Base-by-base conservation (phyloP, 805 yeast species). In the Torulaspora delbrueckii region DNA sequence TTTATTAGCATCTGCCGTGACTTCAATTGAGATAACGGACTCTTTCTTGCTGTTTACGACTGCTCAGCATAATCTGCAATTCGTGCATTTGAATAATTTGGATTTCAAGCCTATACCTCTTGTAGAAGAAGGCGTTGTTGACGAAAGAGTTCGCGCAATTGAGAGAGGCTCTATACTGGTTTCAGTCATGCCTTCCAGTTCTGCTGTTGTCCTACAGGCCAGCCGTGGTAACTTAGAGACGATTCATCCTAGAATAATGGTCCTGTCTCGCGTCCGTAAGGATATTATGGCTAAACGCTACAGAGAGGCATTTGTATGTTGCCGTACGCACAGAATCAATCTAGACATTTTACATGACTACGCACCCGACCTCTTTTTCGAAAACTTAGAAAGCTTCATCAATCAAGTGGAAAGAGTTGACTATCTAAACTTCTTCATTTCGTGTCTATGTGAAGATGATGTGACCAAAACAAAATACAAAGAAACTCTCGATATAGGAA, bases 181-280 rank as follows among this genome's bases (percentile, higher is more conserved):
- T 0, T 73, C 89, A 32, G 79, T 79, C 1, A 83, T 89, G 58
- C 96, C 97, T 1, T 79, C 91, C 0, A 84, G 79, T 45, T 81
- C 89, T 46, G 76, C 90, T 0, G 89, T 95, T 14, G 81, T 87
- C 3, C 71, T 93, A 43, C 96, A 93, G 65, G 96, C 96, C 4
- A 95, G 95, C 48, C 78, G 99, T 63, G 99, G 99, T 50, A 93
- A 93, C 59, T 70, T 93, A 54, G 99, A 93, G 65, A 89, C 98
- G 0, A 85, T 93, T 14, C 82, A 80, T 58, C 99, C 99, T 10
- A 76, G 99, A 63, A 85, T 93, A 37, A 81, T 93, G 84, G 95
- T 91, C 3, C 69, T 93, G 32, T 76, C 86, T 9, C 93, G 84
- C 18, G 95, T 93, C 22, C 77, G 99, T 53, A 72, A 75, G 27